phyloP scores from a whole-genome alignment of 768 basidiomycete genomes.

The Pulveroboletus ravenelii region DNA sequence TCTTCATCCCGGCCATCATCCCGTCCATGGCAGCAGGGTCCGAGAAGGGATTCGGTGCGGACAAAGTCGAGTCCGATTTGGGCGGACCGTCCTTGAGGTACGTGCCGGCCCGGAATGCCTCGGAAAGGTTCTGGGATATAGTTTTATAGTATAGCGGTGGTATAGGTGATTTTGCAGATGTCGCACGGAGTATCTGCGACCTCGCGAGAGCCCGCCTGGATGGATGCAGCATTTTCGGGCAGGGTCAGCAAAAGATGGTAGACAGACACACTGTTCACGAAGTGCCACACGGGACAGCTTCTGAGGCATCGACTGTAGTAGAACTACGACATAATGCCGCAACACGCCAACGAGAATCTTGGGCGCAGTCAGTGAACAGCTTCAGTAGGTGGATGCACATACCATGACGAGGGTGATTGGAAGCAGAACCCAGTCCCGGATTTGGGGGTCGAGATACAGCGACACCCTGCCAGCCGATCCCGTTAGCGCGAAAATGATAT shows the following conservation, averaged over 20 bases:
- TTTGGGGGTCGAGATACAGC: slow-evolving; percentile 88
- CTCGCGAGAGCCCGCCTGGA: slow-evolving; percentile 68
- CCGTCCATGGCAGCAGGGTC: slow-evolving; percentile 95
- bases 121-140: slow-evolving; percentile 69
- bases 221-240: slow-evolving; percentile 19
- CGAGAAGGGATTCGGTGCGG: slow-evolving; percentile 76
- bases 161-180: slow-evolving; percentile 76
- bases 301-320: slow-evolving; percentile 82
- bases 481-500: slow-evolving; percentile 9
- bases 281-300: slow-evolving; percentile 71
- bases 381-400: slow-evolving; percentile 20
- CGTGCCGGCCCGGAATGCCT: slow-evolving; percentile 66
- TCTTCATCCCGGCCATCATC: slow-evolving; percentile 99
- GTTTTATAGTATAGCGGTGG: slow-evolving; percentile 68
- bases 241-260: not conserved
- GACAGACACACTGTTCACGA: slow-evolving; percentile 79
- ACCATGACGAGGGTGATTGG: slow-evolving; percentile 98
- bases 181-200: slow-evolving; percentile 78
- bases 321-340: slow-evolving; percentile 84
- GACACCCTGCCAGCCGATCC: slow-evolving; percentile 34
- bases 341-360: slow-evolving; percentile 92
- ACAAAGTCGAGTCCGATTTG: slow-evolving; percentile 51
- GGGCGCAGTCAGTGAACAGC: slow-evolving; percentile 1
- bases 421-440: slow-evolving; percentile 91
- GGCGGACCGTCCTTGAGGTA: slow-evolving; percentile 87